Percentiles rank a stretch among this genome's conserved stretches.
phyloP scores from a whole-genome alignment of 305 asterid genomes.

The Solanum hybrid region DNA sequence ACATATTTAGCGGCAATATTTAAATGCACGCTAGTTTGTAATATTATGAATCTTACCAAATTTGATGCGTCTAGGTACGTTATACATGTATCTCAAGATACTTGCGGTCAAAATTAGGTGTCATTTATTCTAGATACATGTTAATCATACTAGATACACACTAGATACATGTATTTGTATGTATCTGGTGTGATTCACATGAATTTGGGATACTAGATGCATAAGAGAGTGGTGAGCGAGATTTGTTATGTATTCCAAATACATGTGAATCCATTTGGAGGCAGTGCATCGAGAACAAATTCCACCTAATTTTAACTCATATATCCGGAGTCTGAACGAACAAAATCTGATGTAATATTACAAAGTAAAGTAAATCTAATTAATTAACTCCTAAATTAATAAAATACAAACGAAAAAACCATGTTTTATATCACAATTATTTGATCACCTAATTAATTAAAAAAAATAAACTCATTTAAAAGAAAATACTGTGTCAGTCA shows the following conservation, averaged over 20 bases:
- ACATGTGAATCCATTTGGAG: no score
- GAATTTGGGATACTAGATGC: background rate
- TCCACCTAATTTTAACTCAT: background rate
- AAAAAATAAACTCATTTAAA: background rate
- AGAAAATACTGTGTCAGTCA: background rate
- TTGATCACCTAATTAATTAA: background rate
- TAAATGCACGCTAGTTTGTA: no score
- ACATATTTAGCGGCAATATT: background rate
- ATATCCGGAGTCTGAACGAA: background rate
- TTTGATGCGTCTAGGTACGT: no score
- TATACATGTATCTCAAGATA: background rate
- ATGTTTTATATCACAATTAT: background rate
- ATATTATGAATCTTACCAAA: no score
- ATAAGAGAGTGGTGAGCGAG: background rate
- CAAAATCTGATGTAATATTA: no score
- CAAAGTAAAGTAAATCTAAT: no score
- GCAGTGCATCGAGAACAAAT: no score
- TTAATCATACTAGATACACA: background rate
- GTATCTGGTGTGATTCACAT: background rate
- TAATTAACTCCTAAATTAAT: no score
- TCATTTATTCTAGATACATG: no score
- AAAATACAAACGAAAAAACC: background rate
- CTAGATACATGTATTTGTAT: background rate
- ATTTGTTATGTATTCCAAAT: no score
- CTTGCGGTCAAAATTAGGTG: background rate